Base-by-base conservation (phyloP, 768 basidiomycete genomes). In the Favolaschia claudopus region DNA sequence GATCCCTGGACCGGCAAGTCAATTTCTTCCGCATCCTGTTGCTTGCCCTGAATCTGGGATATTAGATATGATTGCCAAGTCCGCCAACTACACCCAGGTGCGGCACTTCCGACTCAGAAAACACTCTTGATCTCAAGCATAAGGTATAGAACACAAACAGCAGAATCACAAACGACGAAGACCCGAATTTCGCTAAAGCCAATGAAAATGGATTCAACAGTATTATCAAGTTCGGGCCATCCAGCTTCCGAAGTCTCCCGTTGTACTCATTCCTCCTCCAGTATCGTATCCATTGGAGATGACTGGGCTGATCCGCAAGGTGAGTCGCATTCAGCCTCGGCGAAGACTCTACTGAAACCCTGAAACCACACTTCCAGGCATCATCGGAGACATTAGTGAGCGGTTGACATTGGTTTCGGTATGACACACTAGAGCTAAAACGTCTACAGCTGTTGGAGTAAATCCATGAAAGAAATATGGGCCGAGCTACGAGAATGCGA, bases 71-170 rank as follows among this genome's bases (percentile, higher is more conserved):
- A 68, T 77, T 20, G 61, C 67, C 54, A 67, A 61, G 47, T 67
- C 67, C 14, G 49, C 66, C 8, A 67, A 71, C 7, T 79, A 79
- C 64, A 67, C 58, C 45, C 50, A 67, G n/a, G n/a, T n/a, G n/a
- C n/a, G n/a, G n/a, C n/a, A n/a, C n/a, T n/a, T n/a, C n/a, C n/a
- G n/a, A n/a, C n/a, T n/a, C n/a, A n/a, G n/a, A n/a, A n/a, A n/a
- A n/a, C n/a, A n/a, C n/a, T n/a, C n/a, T n/a, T n/a, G n/a, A n/a
- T n/a, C n/a, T n/a, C n/a, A n/a, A n/a, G n/a, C n/a, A n/a, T n/a
- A n/a, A n/a, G n/a, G n/a, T n/a, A n/a, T n/a, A n/a, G 44, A 76
- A 76, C 58, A 72, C 66, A 0, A 70, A 74, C 31, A n/a, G 27
- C 4, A 60, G 69, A 31, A 67, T 69, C n/a, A 25, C 59, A 24